Base-by-base conservation (phyloP, 768 basidiomycete species). In the Trametes elegans region DNA sequence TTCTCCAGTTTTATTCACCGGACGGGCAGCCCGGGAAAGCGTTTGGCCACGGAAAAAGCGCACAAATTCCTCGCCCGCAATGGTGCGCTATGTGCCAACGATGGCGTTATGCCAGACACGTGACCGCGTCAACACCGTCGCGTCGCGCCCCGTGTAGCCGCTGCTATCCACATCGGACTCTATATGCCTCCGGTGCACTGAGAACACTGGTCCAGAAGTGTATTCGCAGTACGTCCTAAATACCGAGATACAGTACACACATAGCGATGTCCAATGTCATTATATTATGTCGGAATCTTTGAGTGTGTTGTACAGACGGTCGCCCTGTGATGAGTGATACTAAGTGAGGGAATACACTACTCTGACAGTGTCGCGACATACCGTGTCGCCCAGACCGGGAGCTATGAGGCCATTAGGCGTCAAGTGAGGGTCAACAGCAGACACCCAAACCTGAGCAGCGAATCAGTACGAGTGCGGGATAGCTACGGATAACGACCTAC, bases 331-430 rank as follows among this genome's bases (percentile, higher is more conserved):
- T n/a, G n/a, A 31, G 14, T 3, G 16, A 38, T 31, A 29, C 38
- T 21, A 55, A 40, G 21, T 29, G 21, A 16, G 18, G 24, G 8
- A 29, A 18, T 13, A 26, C 18, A 31, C 26, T 44, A 14, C 11
- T 3, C 5, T n/a, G n/a, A n/a, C 27, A 19, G 6, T 16, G 11
- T 1, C 10, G 27, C 19, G 28, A 77, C 88, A 67, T 65, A 91
- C 92, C 23, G 90, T 84, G 70, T 97, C 95, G 5, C 95, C 95
- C 39, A 96, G 77, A 18, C 95, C 95, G 9, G 95, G 95, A n/a
- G 74, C 79, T 55, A 98, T 88, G 59, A 93, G 75, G 7, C 95
- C 96, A 16, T 89, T 79, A 0, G 59, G 39, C 0, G 90, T 94
- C 58, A 98, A 68, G 0, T 76, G 66, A 6, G 84, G 71, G 65